phyloP scores from a whole-genome alignment of 2,329 filamentous ascomycete species.

The Claviceps sp. region DNA sequence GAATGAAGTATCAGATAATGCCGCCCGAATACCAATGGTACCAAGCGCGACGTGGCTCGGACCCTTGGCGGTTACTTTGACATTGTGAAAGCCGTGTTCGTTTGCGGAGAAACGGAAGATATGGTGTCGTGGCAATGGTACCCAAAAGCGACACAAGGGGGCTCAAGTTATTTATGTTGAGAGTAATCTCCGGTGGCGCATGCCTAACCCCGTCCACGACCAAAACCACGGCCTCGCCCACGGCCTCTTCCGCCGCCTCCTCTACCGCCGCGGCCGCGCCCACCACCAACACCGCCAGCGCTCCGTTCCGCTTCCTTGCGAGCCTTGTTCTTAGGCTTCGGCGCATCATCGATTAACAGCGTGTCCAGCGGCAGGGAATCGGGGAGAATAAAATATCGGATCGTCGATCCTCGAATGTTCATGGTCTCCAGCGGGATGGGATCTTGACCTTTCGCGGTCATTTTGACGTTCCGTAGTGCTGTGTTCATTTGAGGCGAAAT shows the following conservation, averaged over 20 bases:
- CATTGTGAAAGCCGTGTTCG: conserved; percentile 88
- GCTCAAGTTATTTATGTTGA: too few species aligned
- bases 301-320: conserved; percentile 71
- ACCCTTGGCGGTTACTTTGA: conserved; percentile 92
- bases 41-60: conserved; percentile 56
- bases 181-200: too few species aligned
- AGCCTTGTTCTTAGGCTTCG: conserved; percentile 99
- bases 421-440: conserved; percentile 84
- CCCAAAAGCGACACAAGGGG: conserved; percentile 35
- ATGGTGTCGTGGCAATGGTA: conserved; percentile 93
- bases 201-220: too few species aligned
- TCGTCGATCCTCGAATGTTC: conserved; percentile 91
- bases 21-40: conserved; percentile 46
- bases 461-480: conserved; percentile 86
- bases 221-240: conserved; percentile 20
- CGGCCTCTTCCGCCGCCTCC: conserved; percentile 34
- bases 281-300: conserved; percentile 37
- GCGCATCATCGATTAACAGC: conserved; percentile 86
- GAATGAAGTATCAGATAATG: conserved; percentile 51
- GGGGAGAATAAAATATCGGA: conserved; percentile 92
- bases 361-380: conserved; percentile 93
- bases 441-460: conserved; percentile 81
- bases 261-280: conserved; percentile 38
- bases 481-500: conserved; percentile 99
- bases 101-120: conserved; percentile 39